Conservation (phyloP, 1,284 basidiomycete genomes). For the Chalciporus sp. region DNA sequence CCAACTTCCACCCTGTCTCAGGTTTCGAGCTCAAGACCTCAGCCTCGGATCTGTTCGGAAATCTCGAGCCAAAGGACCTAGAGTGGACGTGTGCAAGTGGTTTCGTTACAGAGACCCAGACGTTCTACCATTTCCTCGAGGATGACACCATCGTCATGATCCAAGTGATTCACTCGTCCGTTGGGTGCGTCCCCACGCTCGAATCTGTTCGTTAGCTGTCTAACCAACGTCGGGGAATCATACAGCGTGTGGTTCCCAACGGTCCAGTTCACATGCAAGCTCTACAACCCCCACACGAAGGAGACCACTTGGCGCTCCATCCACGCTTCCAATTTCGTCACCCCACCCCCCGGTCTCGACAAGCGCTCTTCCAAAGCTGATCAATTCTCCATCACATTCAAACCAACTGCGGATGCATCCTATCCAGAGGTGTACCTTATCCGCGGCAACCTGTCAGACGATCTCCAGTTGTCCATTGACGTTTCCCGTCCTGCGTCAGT, state of each 20-base stretch:
- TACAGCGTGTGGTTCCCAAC: constrained; percentile 88
- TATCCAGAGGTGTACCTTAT: constrained; percentile 79
- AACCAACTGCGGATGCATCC: constrained; percentile 64
- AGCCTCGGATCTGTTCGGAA: constrained; percentile 65
- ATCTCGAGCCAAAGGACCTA: constrained; percentile 71
- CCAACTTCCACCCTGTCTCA: constrained; percentile 81
- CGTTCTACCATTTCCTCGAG: constrained; percentile 82
- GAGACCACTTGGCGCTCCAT: constrained; percentile 87
- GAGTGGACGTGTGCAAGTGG: constrained; percentile 86
- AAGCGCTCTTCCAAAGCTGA: constrained; percentile 90
- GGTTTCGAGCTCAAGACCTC: constrained; percentile 40
- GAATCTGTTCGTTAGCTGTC: neutral
- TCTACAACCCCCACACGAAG: constrained; percentile 81
- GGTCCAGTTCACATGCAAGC: constrained; percentile 94
- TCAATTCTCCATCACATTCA: constrained; percentile 83
- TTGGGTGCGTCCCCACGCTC: constrained; percentile 70
- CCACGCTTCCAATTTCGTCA: constrained; percentile 85
- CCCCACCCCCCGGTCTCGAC: constrained; percentile 74
- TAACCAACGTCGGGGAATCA: constrained; percentile 11
- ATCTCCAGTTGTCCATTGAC: constrained; percentile 81
- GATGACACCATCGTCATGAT: constrained; percentile 86
- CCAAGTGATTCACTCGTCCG: constrained; percentile 94
- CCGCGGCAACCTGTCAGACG: constrained; percentile 77
- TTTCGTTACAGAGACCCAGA: constrained; percentile 92
- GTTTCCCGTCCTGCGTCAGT: constrained; percentile 69